phyloP scores from a whole-genome alignment of 75 land plant genomes.

The Cupressus sempervirens region DNA sequence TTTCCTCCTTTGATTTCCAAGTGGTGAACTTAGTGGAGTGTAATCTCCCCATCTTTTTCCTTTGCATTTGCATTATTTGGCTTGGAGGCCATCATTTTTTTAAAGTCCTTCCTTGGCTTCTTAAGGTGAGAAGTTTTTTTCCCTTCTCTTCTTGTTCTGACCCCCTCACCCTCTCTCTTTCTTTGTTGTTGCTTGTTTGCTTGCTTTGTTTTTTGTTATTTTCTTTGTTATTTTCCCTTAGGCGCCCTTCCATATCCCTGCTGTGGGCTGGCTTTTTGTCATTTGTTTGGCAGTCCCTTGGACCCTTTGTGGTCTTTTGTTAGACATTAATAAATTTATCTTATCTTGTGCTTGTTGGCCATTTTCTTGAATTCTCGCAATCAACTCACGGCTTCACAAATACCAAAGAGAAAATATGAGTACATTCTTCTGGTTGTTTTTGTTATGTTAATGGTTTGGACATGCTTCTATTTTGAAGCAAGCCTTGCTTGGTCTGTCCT shows the following conservation, averaged over 20 bases:
- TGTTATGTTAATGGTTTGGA: background rate
- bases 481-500: no score
- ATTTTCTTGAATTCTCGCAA: background rate
- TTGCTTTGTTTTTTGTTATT: no score
- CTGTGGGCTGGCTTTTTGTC: no score
- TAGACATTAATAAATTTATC: no score
- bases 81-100: background rate
- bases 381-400: background rate
- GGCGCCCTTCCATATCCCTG: no score
- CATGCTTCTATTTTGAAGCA: background rate
- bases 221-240: no score
- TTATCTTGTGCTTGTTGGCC: background rate
- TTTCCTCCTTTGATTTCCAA: background rate
- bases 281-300: no score
- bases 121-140: background rate
- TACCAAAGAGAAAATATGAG: background rate
- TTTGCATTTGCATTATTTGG: background rate
- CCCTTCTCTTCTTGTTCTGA: background rate
- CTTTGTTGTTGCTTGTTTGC: no score
- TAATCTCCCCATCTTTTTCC: background rate
- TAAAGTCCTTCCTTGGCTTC: background rate
- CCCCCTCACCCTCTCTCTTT: no score
- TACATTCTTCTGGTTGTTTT: background rate
- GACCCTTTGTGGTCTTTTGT: no score
- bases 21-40: background rate